These are phyloP conservation scores for Neurospora sp. DNA, from an alignment of 495 filamentous ascomycete species.

Conservation along the genomic window DNA sequence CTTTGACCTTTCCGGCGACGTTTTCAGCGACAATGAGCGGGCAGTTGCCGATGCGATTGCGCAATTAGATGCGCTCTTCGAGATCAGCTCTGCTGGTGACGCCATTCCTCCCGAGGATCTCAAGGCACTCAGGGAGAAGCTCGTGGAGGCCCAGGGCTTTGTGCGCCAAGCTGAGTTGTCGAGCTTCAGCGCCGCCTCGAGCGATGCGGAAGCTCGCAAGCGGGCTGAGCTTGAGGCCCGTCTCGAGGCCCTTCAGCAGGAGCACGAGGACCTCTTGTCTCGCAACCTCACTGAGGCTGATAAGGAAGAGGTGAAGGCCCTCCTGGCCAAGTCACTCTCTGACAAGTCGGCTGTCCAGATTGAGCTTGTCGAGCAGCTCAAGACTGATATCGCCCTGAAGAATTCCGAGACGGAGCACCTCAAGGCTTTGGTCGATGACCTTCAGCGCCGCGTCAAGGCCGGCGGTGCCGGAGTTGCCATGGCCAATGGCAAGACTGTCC, in stretches of 20 bases:
- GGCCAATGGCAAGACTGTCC: constrained; percentile 81
- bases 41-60: constrained; percentile 72
- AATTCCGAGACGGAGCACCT: constrained; percentile 68
- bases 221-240: constrained; percentile 64
- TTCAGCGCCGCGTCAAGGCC: constrained; percentile 58
- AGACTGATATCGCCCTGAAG: constrained; percentile 59
- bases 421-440: constrained; percentile 62
- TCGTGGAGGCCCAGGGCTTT: constrained; percentile 84
- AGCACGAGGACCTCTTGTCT: constrained; percentile 73
- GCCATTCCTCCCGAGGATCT: constrained; percentile 73
- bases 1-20: constrained; percentile 82
- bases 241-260: constrained; percentile 59
- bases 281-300: constrained; percentile 72
- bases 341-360: constrained; percentile 61
- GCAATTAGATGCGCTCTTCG: constrained; percentile 67
- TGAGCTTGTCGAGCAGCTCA: constrained; percentile 61
- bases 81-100: constrained; percentile 65
- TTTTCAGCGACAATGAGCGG: constrained; percentile 84
- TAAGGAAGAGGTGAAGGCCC: constrained; percentile 69
- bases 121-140: constrained; percentile 58
- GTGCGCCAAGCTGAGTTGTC: constrained; percentile 88
- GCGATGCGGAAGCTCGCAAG: constrained; percentile 55
- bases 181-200: constrained; percentile 43
- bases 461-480: constrained; percentile 42
- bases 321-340: constrained; percentile 65